Evolutionary conservation across 441 rosid genomes (phyloP).

Genomic region (Dalechampia spathulata): DNA sequence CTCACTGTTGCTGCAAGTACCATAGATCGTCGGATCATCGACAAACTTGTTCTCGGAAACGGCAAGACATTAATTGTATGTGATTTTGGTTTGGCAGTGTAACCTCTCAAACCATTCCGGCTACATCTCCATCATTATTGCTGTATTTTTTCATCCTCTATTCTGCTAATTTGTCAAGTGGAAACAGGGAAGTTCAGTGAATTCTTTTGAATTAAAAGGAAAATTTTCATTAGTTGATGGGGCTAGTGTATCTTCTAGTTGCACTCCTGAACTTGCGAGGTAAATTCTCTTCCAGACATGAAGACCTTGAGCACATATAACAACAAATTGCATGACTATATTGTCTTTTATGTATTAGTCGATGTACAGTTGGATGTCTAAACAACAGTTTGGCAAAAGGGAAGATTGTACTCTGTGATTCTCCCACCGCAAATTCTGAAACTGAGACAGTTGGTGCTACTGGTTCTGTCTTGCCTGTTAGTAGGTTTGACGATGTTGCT

Average conservation of each 20-base stretch:
- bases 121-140: no score
- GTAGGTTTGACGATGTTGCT: background rate
- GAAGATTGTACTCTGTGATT: slow-evolving; percentile 34
- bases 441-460: slow-evolving; percentile 30
- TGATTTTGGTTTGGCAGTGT: no score
- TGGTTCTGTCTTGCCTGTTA: slow-evolving; percentile 9
- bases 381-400: slow-evolving; percentile 22
- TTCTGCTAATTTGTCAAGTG: background rate
- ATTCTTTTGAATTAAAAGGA: slow-evolving; percentile 27
- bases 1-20: slow-evolving; percentile 22
- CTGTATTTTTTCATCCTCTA: background rate
- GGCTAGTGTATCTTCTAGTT: no score
- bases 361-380: slow-evolving; percentile 19
- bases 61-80: background rate
- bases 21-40: background rate
- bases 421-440: background rate
- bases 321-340: no score
- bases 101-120: no score
- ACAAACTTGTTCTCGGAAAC: background rate
- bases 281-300: no score
- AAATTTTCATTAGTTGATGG: slow-evolving; percentile 32
- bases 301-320: no score
- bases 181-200: slow-evolving; percentile 36
- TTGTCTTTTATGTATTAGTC: background rate
- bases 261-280: no score